phyloP scores from a whole-genome alignment of 306 rosid species.

The Prunus campanulata region DNA sequence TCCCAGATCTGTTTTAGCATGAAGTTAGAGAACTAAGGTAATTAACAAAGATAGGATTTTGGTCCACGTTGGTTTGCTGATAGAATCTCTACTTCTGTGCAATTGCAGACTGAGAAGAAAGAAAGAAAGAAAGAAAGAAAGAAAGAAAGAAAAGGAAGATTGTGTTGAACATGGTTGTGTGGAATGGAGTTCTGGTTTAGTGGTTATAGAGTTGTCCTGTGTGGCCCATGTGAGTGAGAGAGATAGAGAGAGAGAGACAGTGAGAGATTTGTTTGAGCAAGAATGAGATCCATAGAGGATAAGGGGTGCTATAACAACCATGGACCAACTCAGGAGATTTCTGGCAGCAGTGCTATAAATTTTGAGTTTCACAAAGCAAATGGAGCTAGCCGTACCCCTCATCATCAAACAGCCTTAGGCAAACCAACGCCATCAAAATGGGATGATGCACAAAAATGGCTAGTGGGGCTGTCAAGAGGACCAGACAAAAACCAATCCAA shows the following conservation, averaged over 20 bases:
- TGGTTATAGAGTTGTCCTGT: neutral
- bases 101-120: neutral
- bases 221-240: no score
- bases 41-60: slow-evolving; percentile 24
- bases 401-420: slow-evolving; percentile 57
- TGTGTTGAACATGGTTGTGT: neutral
- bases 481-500: slow-evolving; percentile 71
- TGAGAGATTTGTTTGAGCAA: neutral
- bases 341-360: slow-evolving; percentile 40
- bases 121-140: neutral
- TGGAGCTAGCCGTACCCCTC: slow-evolving; percentile 42
- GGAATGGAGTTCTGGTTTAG: neutral
- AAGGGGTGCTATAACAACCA: slow-evolving; percentile 63
- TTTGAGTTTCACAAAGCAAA: slow-evolving; percentile 80
- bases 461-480: slow-evolving; percentile 81
- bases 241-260: neutral
- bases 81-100: neutral
- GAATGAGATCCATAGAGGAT: slow-evolving; percentile 83
- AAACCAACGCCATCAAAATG: slow-evolving; percentile 94
- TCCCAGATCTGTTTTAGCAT: slow-evolving; percentile 16
- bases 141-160: neutral
- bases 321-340: slow-evolving; percentile 45
- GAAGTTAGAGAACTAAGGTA: slow-evolving; percentile 1
- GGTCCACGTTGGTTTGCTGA: slow-evolving; percentile 3
- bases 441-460: slow-evolving; percentile 99